These are phyloP conservation scores for Sophora flavescens DNA, from an alignment of 306 rosid genomes.

Conservation along the genomic window DNA sequence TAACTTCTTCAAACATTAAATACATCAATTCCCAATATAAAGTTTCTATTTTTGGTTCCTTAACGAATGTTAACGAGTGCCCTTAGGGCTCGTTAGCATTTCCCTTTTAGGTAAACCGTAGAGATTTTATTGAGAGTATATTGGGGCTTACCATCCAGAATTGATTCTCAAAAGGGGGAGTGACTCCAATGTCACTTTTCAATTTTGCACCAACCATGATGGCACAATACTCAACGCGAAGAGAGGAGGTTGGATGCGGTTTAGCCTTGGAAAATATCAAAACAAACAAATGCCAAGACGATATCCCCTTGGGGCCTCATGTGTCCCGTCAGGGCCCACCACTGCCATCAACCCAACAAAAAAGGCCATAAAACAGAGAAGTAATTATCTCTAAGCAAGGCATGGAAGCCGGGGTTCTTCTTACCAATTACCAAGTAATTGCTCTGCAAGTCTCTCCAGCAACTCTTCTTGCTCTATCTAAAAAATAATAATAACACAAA, in stretches of 20 bases:
- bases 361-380: not conserved
- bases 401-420: conserved; percentile 82
- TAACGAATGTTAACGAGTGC: too few species aligned
- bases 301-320: not conserved
- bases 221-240: not conserved
- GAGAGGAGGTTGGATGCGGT: not conserved
- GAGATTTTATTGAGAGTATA: conserved; percentile 8
- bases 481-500: not conserved
- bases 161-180: not conserved
- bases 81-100: too few species aligned
- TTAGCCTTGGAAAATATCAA: conserved; percentile 14
- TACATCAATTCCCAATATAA: too few species aligned
- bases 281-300: not conserved
- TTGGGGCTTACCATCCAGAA: not conserved
- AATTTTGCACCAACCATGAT: not conserved
- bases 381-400: conserved; percentile 71
- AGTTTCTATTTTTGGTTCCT: too few species aligned
- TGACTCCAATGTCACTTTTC: not conserved
- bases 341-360: not conserved
- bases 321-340: not conserved
- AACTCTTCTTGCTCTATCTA: conserved; percentile 82
- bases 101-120: not conserved
- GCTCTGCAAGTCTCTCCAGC: conserved; percentile 65
- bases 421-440: conserved; percentile 78
- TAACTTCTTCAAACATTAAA: too few species aligned